Evolutionary conservation across 306 rosid species (phyloP).

Genomic region (Carpinus fangiana): DNA sequence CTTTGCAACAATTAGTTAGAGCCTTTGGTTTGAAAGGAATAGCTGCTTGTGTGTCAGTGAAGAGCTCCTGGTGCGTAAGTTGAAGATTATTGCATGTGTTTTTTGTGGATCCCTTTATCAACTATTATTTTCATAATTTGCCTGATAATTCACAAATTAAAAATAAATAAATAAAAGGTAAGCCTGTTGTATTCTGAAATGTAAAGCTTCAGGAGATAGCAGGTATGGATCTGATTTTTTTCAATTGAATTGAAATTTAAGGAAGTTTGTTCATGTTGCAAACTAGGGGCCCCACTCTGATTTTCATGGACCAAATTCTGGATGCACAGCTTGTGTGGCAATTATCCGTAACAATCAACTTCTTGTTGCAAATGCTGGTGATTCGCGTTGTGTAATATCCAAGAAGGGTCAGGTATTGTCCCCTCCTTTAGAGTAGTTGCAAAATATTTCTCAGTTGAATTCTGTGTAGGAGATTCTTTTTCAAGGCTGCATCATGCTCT

Average conservation of each 20-base stretch:
- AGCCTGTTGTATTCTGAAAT: background rate
- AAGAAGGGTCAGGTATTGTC: constrained; percentile 85
- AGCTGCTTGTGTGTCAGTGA: background rate
- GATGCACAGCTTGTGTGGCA: constrained; percentile 96
- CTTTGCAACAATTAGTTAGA: too few species aligned
- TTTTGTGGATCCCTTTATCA: background rate
- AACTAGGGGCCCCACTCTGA: constrained; percentile 94
- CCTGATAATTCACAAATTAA: background rate
- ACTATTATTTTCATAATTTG: background rate
- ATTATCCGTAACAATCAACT: constrained; percentile 63
- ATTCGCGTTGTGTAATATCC: constrained; percentile 89
- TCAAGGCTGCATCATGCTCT: constrained; percentile 3
- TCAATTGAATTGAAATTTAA: background rate
- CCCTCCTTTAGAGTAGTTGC: background rate
- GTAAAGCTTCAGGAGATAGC: background rate
- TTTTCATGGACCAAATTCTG: constrained; percentile 80
- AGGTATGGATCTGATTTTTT: background rate
- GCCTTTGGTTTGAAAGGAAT: background rate
- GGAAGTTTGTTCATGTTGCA: constrained; percentile 33
- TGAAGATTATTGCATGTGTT: background rate
- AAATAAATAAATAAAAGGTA: background rate
- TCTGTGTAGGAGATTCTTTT: background rate
- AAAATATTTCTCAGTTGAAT: background rate
- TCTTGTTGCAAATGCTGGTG: constrained; percentile 95
- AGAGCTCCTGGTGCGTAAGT: background rate